Percentiles rank a stretch among this genome's conserved stretches.
These are phyloP conservation scores for Nicotiana knightiana DNA, from an alignment of 257 asterid species.

Conservation along the genomic window DNA sequence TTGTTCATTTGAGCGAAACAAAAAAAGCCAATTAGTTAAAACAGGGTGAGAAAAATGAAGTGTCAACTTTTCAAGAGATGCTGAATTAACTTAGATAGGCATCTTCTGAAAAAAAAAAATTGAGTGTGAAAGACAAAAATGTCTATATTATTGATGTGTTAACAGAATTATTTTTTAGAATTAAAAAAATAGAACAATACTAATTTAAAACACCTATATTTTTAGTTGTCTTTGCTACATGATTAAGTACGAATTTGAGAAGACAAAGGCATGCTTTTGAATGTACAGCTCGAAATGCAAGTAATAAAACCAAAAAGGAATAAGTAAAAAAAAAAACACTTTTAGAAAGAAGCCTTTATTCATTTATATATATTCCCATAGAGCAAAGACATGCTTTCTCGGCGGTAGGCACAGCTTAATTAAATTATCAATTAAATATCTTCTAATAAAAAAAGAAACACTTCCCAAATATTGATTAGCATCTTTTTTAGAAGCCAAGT, in stretches of 20 bases:
- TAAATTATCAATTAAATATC: too few relatives aligned
- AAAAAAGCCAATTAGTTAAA: too few relatives aligned
- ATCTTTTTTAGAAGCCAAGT: background rate
- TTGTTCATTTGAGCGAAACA: too few relatives aligned
- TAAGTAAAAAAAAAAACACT: background rate
- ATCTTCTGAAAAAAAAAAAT: too few relatives aligned
- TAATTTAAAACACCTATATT: background rate
- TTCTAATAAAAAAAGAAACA: background rate
- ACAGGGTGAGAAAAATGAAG: too few relatives aligned
- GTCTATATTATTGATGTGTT: too few relatives aligned
- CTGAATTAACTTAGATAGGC: too few relatives aligned
- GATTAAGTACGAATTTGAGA: background rate
- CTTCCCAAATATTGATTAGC: constrained; percentile 1
- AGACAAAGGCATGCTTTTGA: background rate
- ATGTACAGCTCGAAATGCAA: background rate
- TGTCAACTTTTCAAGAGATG: too few relatives aligned
- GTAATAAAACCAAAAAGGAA: background rate
- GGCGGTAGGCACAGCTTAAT: background rate
- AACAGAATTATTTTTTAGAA: too few relatives aligned
- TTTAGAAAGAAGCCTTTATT: background rate
- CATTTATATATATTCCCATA: background rate
- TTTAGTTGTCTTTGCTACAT: background rate
- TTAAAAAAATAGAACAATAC: too few relatives aligned
- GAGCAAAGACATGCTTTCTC: constrained; percentile 2
- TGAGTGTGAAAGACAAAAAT: too few relatives aligned